Base-by-base conservation (phyloP, 75 land plant genomes). In the Pinus taeda region DNA sequence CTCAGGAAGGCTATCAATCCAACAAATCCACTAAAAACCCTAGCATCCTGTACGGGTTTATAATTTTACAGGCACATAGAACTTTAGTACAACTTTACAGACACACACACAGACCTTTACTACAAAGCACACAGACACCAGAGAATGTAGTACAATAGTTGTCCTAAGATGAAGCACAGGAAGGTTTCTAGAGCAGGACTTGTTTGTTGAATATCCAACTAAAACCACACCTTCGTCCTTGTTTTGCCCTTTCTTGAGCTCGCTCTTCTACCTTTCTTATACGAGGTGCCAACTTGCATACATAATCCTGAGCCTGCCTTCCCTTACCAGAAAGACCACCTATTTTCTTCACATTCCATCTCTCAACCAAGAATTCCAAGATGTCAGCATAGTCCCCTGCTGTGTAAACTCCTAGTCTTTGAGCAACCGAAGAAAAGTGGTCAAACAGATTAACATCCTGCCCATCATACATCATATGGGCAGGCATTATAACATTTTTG, bases 381-480 rank as follows among this genome's bases (percentile, higher is more conserved):
- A 84, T 90, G 72, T 84, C 87, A 2, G 90, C 81, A 55, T 90
- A 84, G 57, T 88, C 90, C 22, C 69, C 78, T 60, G 89, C 90
- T 14, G 89, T 88, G 81, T 88, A 88, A 0, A 87, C 87, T 6
- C 90, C 90, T 57, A 85, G 26, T 14, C 83, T 81, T 55, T 88
- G 85, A 58, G 92, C 90, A 22, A 90, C 87, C 0, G 83, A 13
- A 9, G 92, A 79, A 64, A 79, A 90, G 56, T 90, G 78, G 12
- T 85, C 83, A 30, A 88, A 90, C 55, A 90, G 77, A 49, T 88
- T 78, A 15, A 78, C 74, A 71, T 90, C 83, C 13, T 59, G 57
- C 30, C 92, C 92, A 65, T 90, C 90, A 53, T 85, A 88, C 90
- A 88, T 85, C 62, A 88, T 69, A 55, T 85, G 88, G 6, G 90